Conservation (phyloP, 73 alveolate genomes). For the Paramecium caudatum region DNA sequence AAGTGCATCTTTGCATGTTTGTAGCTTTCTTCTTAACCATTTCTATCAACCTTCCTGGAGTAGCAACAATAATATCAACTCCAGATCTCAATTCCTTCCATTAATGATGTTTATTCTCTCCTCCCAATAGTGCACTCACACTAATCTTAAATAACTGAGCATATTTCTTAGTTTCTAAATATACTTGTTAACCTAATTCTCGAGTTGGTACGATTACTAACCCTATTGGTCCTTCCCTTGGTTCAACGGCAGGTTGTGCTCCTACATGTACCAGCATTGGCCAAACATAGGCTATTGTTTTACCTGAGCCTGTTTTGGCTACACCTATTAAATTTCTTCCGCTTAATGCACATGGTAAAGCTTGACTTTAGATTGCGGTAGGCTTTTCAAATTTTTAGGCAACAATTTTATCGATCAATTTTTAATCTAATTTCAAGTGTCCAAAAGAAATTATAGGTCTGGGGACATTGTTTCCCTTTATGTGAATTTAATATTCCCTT, state of each 20-base stretch:
- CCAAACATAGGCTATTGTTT: slow-evolving; percentile 79
- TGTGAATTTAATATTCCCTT: slow-evolving; percentile 81
- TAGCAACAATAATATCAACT: slow-evolving; percentile 89
- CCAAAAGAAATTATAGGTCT: slow-evolving; percentile 84
- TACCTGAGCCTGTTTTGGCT: slow-evolving; percentile 82
- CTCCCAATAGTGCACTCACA: slow-evolving; percentile 92
- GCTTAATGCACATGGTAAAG: slow-evolving; percentile 72
- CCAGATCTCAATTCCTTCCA: slow-evolving; percentile 87
- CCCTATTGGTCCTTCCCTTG: slow-evolving; percentile 81
- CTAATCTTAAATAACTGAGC: slow-evolving; percentile 78
- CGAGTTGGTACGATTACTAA: slow-evolving; percentile 90
- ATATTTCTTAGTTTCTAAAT: slow-evolving; percentile 86
- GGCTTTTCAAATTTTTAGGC: slow-evolving; percentile 83
- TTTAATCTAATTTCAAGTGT: slow-evolving; percentile 76
- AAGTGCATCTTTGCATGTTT: slow-evolving; percentile 85
- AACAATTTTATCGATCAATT: slow-evolving; percentile 76
- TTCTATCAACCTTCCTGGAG: slow-evolving; percentile 97
- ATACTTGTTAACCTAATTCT: slow-evolving; percentile 87
- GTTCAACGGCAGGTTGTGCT: slow-evolving; percentile 70
- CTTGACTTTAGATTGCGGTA: slow-evolving; percentile 91
- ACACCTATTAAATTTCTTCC: slow-evolving; percentile 81
- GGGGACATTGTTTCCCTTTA: slow-evolving; percentile 89
- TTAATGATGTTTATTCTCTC: slow-evolving; percentile 85
- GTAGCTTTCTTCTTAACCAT: slow-evolving; percentile 88
- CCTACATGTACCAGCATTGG: slow-evolving; percentile 76